Evolutionary conservation across 768 basidiomycete genomes (phyloP).

Genomic region (Boletus subparvulus): DNA sequence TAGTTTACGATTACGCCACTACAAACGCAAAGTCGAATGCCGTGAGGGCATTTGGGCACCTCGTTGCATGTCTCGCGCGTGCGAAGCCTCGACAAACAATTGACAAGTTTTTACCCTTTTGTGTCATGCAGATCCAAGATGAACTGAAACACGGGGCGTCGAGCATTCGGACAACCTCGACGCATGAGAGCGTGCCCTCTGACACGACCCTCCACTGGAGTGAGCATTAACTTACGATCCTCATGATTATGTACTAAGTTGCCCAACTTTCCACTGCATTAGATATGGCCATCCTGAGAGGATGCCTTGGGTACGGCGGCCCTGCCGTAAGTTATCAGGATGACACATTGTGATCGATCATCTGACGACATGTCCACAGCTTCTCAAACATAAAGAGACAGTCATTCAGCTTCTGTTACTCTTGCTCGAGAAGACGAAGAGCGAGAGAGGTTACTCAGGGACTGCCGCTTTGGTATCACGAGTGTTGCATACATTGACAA

Average conservation of each 20-base stretch:
- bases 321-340: conserved; percentile 44
- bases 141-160: conserved; percentile 92
- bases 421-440: conserved; percentile 77
- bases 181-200: conserved; percentile 69
- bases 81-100: conserved; percentile 75
- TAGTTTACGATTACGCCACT: conserved; percentile 86
- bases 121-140: conserved; percentile 70
- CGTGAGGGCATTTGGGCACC: conserved; percentile 86
- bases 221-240: conserved; percentile 35
- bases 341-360: background rate
- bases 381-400: conserved; percentile 66
- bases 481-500: conserved; percentile 69
- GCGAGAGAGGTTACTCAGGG: conserved; percentile 84
- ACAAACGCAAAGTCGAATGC: conserved; percentile 88
- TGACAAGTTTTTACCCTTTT: conserved; percentile 77
- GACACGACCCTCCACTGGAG: conserved; percentile 95
- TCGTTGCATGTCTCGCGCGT: conserved; percentile 81
- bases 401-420: conserved; percentile 61
- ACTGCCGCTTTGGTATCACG: conserved; percentile 77
- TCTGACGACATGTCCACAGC: conserved; percentile 37
- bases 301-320: conserved; percentile 77
- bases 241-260: background rate
- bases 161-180: conserved; percentile 76
- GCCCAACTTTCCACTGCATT: background rate
- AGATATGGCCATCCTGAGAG: conserved; percentile 83